phyloP scores from a whole-genome alignment of 305 asterid genomes.

The Fraxinus nigra region DNA sequence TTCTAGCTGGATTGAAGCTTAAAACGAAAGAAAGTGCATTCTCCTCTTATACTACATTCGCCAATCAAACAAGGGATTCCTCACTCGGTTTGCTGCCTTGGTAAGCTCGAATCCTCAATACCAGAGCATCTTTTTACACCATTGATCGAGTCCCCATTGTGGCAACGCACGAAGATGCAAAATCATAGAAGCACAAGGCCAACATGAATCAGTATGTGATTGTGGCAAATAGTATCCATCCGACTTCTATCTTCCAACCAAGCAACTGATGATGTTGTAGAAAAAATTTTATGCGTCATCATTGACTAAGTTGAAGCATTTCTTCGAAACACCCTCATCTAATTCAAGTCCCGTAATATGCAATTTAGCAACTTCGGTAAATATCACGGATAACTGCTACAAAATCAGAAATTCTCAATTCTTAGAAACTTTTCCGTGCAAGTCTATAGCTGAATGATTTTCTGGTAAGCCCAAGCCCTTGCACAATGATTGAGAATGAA shows the following conservation, averaged over 20 bases:
- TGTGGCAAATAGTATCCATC: neutral
- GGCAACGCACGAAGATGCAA: neutral
- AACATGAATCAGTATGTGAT: neutral
- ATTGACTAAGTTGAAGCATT: neutral
- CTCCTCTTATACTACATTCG: neutral
- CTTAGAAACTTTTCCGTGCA: neutral
- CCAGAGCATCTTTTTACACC: neutral
- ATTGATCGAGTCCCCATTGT: neutral
- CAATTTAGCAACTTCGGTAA: neutral
- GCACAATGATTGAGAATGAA: neutral
- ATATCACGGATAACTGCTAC: neutral
- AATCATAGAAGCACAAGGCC: neutral
- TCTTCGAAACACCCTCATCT: neutral
- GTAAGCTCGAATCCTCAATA: neutral
- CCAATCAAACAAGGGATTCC: neutral
- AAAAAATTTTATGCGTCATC: neutral
- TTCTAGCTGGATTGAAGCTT: neutral
- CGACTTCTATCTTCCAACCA: neutral
- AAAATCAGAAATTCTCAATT: neutral
- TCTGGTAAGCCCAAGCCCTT: neutral
- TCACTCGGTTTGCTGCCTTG: neutral
- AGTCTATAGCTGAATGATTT: neutral
- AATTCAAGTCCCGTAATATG: neutral
- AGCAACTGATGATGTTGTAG: neutral
- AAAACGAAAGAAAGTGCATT: neutral